Conservation (phyloP, 352 stramenopile species). For the Phytophthora agathidicida region DNA sequence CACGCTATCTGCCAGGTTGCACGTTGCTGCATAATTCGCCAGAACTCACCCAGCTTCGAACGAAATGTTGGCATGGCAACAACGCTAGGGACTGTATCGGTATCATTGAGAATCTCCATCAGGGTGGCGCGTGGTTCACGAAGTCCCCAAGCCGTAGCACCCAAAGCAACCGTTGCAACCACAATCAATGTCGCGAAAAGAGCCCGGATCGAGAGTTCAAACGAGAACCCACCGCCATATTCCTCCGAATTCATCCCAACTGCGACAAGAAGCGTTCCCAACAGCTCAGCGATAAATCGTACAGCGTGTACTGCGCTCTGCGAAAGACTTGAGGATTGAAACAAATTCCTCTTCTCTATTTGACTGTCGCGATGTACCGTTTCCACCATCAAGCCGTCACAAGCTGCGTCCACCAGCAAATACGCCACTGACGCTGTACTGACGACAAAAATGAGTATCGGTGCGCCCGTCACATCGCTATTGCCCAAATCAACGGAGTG, state of each 20-base stretch:
- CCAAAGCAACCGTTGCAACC: constrained; percentile 39
- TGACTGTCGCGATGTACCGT: constrained; percentile 67
- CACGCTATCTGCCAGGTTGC: constrained; percentile 76
- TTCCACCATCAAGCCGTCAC: constrained; percentile 82
- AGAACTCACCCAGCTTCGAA: constrained; percentile 52
- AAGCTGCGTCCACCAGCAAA: constrained; percentile 68
- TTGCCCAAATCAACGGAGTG: constrained; percentile 21
- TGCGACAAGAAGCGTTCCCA: constrained; percentile 59
- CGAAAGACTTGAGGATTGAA: constrained; percentile 26
- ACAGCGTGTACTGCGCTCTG: constrained; percentile 66
- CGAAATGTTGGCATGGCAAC: constrained; percentile 14
- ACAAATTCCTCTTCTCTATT: neutral
- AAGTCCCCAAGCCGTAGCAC: constrained; percentile 48
- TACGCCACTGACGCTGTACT: constrained; percentile 56
- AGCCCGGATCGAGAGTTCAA: constrained; percentile 44
- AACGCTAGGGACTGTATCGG: neutral
- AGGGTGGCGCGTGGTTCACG: constrained; percentile 18
- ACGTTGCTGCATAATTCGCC: constrained; percentile 60
- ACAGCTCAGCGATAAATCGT: constrained; percentile 59
- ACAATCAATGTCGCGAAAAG: constrained; percentile 45
- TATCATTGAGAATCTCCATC: neutral
- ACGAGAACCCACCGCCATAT: constrained; percentile 59
- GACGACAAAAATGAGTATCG: constrained; percentile 58
- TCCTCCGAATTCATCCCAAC: constrained; percentile 64
- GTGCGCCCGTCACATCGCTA: constrained; percentile 24